Evolutionary conservation across 148 eudicot species (phyloP), one percentile per base, ranked within the genome.

Genomic region (Vaccinium vitisidaea): DNA sequence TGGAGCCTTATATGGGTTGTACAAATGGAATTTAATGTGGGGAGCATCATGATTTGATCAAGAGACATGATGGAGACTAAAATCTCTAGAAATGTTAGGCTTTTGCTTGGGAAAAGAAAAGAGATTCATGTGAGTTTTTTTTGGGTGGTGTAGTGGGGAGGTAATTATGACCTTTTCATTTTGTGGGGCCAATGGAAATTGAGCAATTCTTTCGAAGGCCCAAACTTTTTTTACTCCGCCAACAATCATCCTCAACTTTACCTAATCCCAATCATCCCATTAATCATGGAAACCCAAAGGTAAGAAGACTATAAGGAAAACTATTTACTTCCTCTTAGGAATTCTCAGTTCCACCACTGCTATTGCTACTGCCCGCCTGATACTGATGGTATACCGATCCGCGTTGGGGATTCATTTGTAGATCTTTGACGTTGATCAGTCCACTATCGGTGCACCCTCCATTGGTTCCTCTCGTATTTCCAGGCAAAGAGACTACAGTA

Each of bases 11-110:
- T 6, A 49, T 49, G 80, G 80, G 50, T 30, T 48, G 52, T 32
- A 16, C 12, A 76, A 32, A 32, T 12, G 49, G 13, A 58, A 58
- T 9, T 18, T 48, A 70, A 53, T 16, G 79, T 80, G 86, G 86
- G 86, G 15, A 56, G 79, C 86, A 84, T 39, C 58, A 84, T 84
- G 79, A 84, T 77, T 80, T 79, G 39, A 4, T 52, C 36, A 80
- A 84, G 83, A 36, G 81, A 81, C 83, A 69, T 70, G 30, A 79
- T 84, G 21, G 59, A 52, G 23, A 79, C 30, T 79, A n/a, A 79
- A 63, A 32, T 43, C 43, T 8, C 70, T 70, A 84, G 61, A 65
- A 79, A 80, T 84, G 83, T 6, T 79, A 1, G 65, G 73, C 59
- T 79, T 56, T 25, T 25, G 36, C 16, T 67, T 11, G 73, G 73